Evolutionary conservation across 768 basidiomycete genomes (phyloP), one percentile per base, ranked within the genome.

Genomic region (Boletus rufocinnamomeus): DNA sequence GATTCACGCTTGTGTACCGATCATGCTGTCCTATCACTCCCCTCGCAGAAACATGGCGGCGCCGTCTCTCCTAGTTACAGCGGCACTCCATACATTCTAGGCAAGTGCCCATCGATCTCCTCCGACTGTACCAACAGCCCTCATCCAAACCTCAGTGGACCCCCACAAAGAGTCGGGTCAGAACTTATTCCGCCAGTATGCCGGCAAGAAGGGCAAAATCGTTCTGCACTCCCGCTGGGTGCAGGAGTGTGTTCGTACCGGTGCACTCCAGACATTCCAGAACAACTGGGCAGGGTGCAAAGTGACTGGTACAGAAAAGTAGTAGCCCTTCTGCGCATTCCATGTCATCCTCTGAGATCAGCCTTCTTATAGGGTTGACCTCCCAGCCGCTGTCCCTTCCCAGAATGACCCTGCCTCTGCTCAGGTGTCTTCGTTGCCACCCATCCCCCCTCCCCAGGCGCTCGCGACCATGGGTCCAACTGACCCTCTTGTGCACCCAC

Each of bases 241-340:
- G 23, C 80, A 82, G 50, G 88, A 91, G 67, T 94, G 92, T 65
- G 78, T 94, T 64, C 84, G 86, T 64, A 74, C 80, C 7, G 81
- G 83, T 51, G 79, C 82, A 46, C 77, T 94, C 35, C 88, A 90
- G 69, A 90, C 88, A 0, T 93, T 87, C 66, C 81, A 84, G 50
- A 84, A 77, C 56, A 85, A 90, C 64, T 94, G 88, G 84, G 90
- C 87, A 13, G 88, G 84, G 27, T 93, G 89, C 64, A 93, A 89
- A 75, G 83, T 94, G 21, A 86, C 82, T 21, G 91, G 91, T 25
- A 79, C 77, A 19, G 90, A 93, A 73, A 74, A 77, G 91, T 93
- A 73, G 37, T 81, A 75, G n/a, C 6, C 11, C 56, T 16, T 32
- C 5, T 40, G 5, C 51, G 8, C 27, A 8, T 7, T 37, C 34